These are phyloP conservation scores for Paramecium primaurelia DNA, from an alignment of 73 alveolate genomes.

Conservation along the genomic window DNA sequence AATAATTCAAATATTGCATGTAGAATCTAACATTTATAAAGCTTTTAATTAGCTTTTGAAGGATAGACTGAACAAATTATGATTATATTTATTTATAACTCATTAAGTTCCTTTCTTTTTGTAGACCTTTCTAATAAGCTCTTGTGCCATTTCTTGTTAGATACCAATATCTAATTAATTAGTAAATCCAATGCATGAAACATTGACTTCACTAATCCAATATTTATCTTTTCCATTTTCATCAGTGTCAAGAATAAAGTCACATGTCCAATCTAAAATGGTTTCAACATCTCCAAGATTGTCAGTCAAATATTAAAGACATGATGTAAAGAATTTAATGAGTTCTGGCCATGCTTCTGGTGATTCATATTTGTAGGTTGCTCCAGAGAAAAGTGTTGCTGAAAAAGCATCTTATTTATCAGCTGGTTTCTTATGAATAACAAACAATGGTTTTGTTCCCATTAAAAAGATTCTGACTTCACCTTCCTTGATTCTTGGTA, in stretches of 20 bases:
- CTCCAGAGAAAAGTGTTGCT: slow-evolving; percentile 39
- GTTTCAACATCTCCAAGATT: slow-evolving; percentile 6
- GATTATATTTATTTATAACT: neutral
- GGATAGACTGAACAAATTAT: neutral
- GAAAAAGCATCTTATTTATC: slow-evolving; percentile 36
- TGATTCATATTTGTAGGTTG: neutral
- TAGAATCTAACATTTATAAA: neutral
- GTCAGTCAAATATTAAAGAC: neutral
- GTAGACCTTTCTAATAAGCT: neutral
- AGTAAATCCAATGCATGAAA: slow-evolving; percentile 39
- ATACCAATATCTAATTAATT: slow-evolving; percentile 18
- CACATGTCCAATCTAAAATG: slow-evolving; percentile 19
- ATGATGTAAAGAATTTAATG: neutral
- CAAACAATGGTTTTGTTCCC: slow-evolving; percentile 29
- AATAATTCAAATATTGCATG: neutral
- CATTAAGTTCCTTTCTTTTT: neutral
- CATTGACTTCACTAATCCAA: slow-evolving; percentile 37
- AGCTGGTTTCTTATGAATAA: slow-evolving; percentile 33
- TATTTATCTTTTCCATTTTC: slow-evolving; percentile 28
- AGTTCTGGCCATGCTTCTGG: slow-evolving; percentile 41
- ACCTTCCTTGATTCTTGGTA: slow-evolving; percentile 42
- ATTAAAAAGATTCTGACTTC: slow-evolving; percentile 40
- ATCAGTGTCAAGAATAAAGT: neutral
- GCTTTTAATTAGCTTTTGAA: neutral
- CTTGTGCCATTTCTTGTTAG: slow-evolving; percentile 20